A percentile compares a stretch with the other conserved stretches of the same genome.
Evolutionary conservation across 2,329 filamentous ascomycete genomes (phyloP).

Genomic region (Acrodontium crateriforme): DNA sequence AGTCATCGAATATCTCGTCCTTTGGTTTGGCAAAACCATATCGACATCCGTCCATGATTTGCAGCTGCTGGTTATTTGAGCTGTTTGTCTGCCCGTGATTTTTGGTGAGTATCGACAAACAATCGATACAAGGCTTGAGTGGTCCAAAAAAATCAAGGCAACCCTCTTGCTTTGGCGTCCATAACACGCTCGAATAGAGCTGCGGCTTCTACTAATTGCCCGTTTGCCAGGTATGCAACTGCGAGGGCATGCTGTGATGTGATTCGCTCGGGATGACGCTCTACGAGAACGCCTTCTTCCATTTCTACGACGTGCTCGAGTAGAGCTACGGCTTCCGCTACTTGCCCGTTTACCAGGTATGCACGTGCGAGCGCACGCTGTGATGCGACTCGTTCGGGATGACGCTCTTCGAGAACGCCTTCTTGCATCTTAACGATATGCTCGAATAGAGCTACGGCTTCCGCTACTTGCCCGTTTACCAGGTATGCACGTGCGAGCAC

Average conservation of each 20-base stretch:
- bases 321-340: slow-evolving; percentile 11
- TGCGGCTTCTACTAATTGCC: slow-evolving; percentile 11
- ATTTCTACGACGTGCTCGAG: slow-evolving; percentile 12
- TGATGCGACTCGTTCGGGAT: slow-evolving; percentile 5
- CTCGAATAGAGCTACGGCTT: slow-evolving; percentile 14
- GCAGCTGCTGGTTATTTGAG: too few relatives aligned
- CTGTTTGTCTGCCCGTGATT: too few relatives aligned
- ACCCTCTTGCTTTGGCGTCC: slow-evolving; percentile 1
- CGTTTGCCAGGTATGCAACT: slow-evolving; percentile 9
- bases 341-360: slow-evolving; percentile 8
- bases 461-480: slow-evolving; percentile 6
- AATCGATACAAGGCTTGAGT: too few relatives aligned
- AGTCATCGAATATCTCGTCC: too few relatives aligned
- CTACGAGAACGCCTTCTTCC: background rate
- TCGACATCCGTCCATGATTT: too few relatives aligned
- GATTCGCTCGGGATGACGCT: slow-evolving; percentile 3
- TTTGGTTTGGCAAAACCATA: too few relatives aligned
- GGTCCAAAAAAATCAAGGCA: too few relatives aligned
- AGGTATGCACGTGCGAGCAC: slow-evolving; percentile 14
- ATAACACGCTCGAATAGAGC: slow-evolving; percentile 14
- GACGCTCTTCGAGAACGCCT: slow-evolving; percentile 2
- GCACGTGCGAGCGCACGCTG: slow-evolving; percentile 10
- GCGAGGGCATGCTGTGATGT: slow-evolving; percentile 10
- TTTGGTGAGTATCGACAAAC: too few relatives aligned
- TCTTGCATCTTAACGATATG: slow-evolving; percentile 9